Base-by-base conservation (phyloP, 2,329 filamentous ascomycete species). In the Diplodia corticola region DNA sequence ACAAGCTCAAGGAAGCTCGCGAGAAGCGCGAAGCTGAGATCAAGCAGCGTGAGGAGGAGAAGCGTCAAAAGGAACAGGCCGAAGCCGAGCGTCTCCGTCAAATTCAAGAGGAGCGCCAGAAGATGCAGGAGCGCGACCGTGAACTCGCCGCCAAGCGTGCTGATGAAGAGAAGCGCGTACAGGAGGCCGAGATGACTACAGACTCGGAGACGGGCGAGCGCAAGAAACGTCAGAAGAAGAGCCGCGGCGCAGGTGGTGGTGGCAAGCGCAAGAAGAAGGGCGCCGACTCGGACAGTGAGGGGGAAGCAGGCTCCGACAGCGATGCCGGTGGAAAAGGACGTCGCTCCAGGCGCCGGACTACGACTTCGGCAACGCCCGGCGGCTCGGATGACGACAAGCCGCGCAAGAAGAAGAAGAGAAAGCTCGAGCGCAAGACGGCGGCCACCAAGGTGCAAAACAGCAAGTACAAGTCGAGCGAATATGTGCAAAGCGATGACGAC, bases 391-490 rank as follows among this genome's bases (percentile, higher is more conserved):
- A 89, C 77, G 87, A 86, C 67, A 82, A 84, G 67, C 84, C 85
- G 24, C 88, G 79, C 22, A 78, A 79, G 64, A 85, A 85, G 79
- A 89, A 89, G 80, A 84, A 85, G 74, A 82, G 86, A 75, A 85
- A 84, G 72, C 72, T 89, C 63, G 86, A 88, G 71, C 79, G 85
- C 67, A 86, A 86, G 73, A 10, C 30, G 9, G 7, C 30, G 30
- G 30, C 9, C 30, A 70, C 76, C 70, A 69, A 69, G 64, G 40
- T 44, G 17, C 73, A 76, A 64, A 71, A 72, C 71, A 79, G 77
- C 76, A 96, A 96, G 79, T 96, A 87, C 83, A 97, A 97, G 84
- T 93, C 90, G 60, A 88, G 86, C 1, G 93, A 96, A 78, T 87
- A 93, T 69, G 88, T 97, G 30, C 89, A 92, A 51, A 91, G 94